Conservation (phyloP, 345 rosid species). For the Angophora floribunda region DNA sequence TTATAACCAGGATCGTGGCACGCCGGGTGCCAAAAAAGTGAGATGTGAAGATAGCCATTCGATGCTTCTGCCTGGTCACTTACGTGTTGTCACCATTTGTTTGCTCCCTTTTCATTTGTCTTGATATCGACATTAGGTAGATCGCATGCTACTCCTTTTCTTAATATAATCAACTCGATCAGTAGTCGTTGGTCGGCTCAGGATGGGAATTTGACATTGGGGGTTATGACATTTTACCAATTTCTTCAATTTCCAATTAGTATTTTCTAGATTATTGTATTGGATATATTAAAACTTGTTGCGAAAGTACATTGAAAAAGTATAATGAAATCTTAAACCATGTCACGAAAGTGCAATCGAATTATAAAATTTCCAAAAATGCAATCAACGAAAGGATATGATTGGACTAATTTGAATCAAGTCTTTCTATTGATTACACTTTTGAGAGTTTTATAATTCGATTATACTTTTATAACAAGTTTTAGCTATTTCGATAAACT, state of each 20-base stretch:
- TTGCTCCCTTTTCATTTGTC: background rate
- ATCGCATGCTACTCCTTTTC: background rate
- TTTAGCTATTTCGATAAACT: no score
- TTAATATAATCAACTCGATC: background rate
- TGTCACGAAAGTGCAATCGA: no score
- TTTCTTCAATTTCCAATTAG: background rate
- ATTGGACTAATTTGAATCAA: no score
- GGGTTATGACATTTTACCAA: background rate
- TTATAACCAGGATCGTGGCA: background rate
- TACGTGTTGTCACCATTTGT: background rate
- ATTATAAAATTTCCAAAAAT: no score
- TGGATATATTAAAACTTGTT: no score
- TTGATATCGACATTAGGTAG: background rate
- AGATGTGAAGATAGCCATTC: background rate
- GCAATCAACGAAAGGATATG: rapidly evolving
- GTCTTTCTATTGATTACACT: no score
- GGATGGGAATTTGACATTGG: background rate
- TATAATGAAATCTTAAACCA: background rate
- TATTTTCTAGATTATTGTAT: background rate
- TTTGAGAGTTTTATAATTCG: no score
- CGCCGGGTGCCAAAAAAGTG: background rate
- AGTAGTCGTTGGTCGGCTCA: background rate
- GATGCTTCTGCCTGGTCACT: background rate
- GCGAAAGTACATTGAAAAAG: no score
- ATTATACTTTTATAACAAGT: no score